Evolutionary conservation across 148 eudicot species (phyloP).

Genomic region (Vaccinium darrowii): DNA sequence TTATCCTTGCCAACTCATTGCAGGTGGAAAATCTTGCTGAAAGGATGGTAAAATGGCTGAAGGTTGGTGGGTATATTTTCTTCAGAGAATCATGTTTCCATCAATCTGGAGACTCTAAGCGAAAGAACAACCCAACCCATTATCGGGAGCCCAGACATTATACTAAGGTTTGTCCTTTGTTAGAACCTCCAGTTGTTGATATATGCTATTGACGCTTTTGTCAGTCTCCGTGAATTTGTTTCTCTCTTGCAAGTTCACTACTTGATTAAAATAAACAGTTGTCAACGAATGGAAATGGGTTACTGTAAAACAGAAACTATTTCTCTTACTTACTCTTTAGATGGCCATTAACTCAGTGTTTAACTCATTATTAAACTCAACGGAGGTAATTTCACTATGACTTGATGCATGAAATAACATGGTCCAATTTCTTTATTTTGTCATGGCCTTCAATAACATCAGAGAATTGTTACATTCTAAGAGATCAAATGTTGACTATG

Average conservation of each 20-base stretch:
- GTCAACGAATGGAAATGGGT: background rate
- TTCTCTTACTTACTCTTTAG: background rate
- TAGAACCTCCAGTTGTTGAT: slow-evolving; percentile 4
- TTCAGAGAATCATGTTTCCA: slow-evolving; percentile 99
- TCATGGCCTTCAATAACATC: background rate
- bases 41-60: slow-evolving; percentile 87
- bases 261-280: background rate
- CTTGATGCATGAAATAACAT: background rate
- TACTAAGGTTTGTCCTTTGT: slow-evolving; percentile 58
- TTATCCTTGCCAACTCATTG: slow-evolving; percentile 15
- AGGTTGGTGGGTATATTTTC: slow-evolving; percentile 85
- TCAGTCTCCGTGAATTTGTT: background rate
- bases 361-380: background rate
- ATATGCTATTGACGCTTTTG: slow-evolving; percentile 1
- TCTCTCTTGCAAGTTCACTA: background rate
- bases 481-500: background rate
- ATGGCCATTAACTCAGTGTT: background rate
- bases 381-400: background rate
- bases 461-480: background rate
- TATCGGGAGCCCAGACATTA: slow-evolving; percentile 92
- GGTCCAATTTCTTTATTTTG: background rate
- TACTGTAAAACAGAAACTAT: background rate
- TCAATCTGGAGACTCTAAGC: slow-evolving; percentile 95
- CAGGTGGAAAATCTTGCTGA: slow-evolving; percentile 77
- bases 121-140: slow-evolving; percentile 93